phyloP scores from a whole-genome alignment of 2,329 filamentous ascomycete species.

The Clonostachys solani region DNA sequence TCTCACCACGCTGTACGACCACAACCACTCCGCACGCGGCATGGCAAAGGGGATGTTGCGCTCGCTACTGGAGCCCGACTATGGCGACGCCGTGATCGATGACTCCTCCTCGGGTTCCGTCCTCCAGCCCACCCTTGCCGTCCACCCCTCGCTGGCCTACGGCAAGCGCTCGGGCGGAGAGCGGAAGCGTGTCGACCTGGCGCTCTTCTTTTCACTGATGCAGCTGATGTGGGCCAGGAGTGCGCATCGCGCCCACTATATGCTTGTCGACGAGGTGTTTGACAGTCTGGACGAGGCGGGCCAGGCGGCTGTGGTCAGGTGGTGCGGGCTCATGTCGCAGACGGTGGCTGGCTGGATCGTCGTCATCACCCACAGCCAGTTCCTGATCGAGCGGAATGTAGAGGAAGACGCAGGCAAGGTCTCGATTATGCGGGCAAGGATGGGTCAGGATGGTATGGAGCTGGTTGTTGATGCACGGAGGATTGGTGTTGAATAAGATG shows the following conservation, averaged over 20 bases:
- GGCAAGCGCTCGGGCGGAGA: slow-evolving; percentile 7
- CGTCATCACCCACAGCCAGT: too few relatives aligned
- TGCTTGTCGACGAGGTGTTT: slow-evolving; percentile 12
- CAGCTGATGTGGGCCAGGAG: slow-evolving; percentile 8
- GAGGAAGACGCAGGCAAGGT: too few relatives aligned
- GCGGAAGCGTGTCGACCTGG: slow-evolving; percentile 11
- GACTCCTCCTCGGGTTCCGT: not conserved
- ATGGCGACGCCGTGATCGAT: not conserved
- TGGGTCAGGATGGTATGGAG: too few relatives aligned
- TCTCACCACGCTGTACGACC: not conserved
- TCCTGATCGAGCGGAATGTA: too few relatives aligned
- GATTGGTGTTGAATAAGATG: too few relatives aligned
- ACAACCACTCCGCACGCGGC: not conserved
- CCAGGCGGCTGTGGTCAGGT: not conserved
- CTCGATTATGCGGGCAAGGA: too few relatives aligned
- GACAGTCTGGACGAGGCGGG: slow-evolving; percentile 9
- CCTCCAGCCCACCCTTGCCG: not conserved
- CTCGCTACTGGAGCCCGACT: not conserved
- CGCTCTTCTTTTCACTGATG: slow-evolving; percentile 13
- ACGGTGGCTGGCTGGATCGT: not conserved
- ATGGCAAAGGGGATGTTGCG: not conserved
- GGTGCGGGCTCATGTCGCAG: not conserved
- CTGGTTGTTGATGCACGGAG: too few relatives aligned
- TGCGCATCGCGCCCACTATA: slow-evolving; percentile 10
- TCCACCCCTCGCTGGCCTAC: not conserved